Percentiles rank a stretch among this genome's conserved stretches.
phyloP scores from a whole-genome alignment of 2,329 filamentous ascomycete species.

The Periconia sp. region DNA sequence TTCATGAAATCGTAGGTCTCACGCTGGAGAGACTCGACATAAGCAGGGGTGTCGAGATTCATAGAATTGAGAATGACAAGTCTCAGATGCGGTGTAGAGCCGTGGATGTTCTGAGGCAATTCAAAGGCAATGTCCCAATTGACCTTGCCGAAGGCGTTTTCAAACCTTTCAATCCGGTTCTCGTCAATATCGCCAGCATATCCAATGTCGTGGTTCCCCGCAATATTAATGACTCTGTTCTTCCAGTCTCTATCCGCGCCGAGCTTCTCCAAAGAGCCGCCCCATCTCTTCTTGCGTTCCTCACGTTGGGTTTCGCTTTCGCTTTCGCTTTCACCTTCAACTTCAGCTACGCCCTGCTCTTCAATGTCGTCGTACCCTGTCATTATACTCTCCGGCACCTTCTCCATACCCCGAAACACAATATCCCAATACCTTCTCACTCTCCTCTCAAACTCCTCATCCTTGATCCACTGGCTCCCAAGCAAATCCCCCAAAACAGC shows the following conservation, averaged over 20 bases:
- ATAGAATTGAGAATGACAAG: constrained; percentile 89
- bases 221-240: constrained; percentile 83
- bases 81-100: constrained; percentile 81
- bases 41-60: constrained; percentile 86
- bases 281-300: constrained; percentile 25
- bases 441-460: constrained; percentile 80
- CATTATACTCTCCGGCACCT: constrained; percentile 57
- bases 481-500: constrained; percentile 89
- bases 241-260: constrained; percentile 66
- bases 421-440: constrained; percentile 79
- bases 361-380: constrained; percentile 26
- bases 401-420: constrained; percentile 73
- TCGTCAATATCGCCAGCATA: constrained; percentile 89
- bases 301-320: constrained; percentile 6
- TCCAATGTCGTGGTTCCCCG: constrained; percentile 94
- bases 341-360: constrained; percentile 28
- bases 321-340: constrained; percentile 25
- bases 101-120: constrained; percentile 28
- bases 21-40: constrained; percentile 70
- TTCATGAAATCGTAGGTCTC: constrained; percentile 81
- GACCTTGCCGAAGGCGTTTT: constrained; percentile 80
- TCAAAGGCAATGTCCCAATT: constrained; percentile 86
- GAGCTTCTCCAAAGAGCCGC: constrained; percentile 45
- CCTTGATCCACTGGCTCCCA: constrained; percentile 92
- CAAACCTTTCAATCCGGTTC: constrained; percentile 80